phyloP scores from a whole-genome alignment of 192 early-diverging fungal species.

The Funneliformis mosseae region DNA sequence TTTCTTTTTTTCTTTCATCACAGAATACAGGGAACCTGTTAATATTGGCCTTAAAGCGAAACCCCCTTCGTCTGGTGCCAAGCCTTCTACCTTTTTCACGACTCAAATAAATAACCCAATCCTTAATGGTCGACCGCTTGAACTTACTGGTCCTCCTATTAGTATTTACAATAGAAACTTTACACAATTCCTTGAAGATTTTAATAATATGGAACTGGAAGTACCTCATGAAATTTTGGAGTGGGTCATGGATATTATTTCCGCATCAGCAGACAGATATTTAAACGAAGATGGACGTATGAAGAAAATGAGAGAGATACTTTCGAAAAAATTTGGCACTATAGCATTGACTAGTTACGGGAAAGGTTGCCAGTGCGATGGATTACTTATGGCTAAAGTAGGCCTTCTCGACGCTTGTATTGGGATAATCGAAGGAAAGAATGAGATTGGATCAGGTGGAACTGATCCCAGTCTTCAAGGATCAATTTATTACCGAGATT shows the following conservation, averaged over 20 bases:
- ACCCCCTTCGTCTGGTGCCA: background rate
- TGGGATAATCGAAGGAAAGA: background rate
- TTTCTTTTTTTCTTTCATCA: background rate
- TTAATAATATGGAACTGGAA: background rate
- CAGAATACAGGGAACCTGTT: background rate
- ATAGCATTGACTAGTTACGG: background rate
- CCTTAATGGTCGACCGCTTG: background rate
- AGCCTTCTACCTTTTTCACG: background rate
- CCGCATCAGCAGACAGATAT: background rate
- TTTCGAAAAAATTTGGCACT: too few species aligned
- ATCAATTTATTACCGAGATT: slow-evolving; percentile 10
- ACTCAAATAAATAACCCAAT: background rate
- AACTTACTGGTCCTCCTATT: background rate
- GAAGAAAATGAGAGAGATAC: background rate
- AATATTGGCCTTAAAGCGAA: background rate
- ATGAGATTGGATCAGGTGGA: slow-evolving; percentile 4
- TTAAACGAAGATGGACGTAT: background rate
- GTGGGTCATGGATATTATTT: background rate
- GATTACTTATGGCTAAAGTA: background rate
- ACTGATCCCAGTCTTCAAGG: background rate
- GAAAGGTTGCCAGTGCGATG: background rate
- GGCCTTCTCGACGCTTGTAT: background rate
- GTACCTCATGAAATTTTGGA: background rate
- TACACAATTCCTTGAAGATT: background rate
- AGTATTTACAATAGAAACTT: background rate